Conservation (phyloP, 257 asterid species). For the Gardenia jasminoides region DNA sequence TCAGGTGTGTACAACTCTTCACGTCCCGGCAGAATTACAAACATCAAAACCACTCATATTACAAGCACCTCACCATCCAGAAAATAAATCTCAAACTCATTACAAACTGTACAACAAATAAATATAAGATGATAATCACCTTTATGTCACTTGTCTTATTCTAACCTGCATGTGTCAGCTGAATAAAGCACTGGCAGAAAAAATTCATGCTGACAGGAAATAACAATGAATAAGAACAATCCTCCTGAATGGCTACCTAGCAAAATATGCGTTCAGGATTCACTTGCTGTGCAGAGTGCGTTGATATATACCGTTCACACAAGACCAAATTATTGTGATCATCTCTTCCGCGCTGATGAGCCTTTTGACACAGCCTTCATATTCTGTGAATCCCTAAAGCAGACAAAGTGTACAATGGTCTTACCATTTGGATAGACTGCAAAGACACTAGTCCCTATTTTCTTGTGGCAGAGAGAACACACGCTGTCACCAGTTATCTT, state of each 20-base stretch:
- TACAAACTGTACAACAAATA: neutral
- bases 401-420: constrained; percentile 85
- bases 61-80: neutral
- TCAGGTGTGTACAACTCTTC: neutral
- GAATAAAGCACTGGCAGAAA: neutral
- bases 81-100: neutral
- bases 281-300: neutral
- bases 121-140: neutral
- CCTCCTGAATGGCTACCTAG: constrained; percentile 8
- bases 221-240: neutral
- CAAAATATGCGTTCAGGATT: constrained; percentile 14
- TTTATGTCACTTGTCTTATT: neutral
- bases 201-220: neutral
- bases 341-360: constrained; percentile 49
- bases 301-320: constrained; percentile 2
- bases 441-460: constrained; percentile 89
- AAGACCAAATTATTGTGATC: constrained; percentile 18
- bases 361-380: constrained; percentile 79
- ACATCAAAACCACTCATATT: neutral
- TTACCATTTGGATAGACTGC: constrained; percentile 91
- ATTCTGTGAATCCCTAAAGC: constrained; percentile 87
- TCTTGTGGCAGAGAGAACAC: constrained; percentile 93
- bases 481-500: constrained; percentile 75
- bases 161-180: neutral
- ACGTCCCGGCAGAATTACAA: constrained; percentile 1